Conservation (phyloP, 306 rosid genomes). For the Cucumis sativus region DNA sequence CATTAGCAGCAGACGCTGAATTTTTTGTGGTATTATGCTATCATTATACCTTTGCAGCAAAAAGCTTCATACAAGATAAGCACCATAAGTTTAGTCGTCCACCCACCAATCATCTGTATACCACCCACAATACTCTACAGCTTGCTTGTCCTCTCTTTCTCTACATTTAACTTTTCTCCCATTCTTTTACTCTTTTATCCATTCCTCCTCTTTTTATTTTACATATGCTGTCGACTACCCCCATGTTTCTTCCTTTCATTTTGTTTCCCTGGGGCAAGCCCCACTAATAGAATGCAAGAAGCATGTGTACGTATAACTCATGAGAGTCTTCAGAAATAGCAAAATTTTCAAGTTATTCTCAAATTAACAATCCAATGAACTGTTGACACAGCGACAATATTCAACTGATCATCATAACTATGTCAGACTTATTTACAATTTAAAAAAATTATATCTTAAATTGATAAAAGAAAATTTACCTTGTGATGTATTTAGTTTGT, state of each 20-base stretch:
- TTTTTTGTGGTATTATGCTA: neutral
- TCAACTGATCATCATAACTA: neutral
- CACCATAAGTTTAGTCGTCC: neutral
- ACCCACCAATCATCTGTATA: neutral
- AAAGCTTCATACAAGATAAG: neutral
- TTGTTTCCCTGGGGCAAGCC: neutral
- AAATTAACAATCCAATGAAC: neutral
- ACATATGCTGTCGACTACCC: neutral
- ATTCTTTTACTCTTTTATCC: neutral
- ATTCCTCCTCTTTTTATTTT: too few relatives aligned
- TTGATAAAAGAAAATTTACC: neutral
- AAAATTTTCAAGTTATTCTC: neutral
- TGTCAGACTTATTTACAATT: neutral
- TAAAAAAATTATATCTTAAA: neutral
- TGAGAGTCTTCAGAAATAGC: neutral
- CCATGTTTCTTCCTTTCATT: neutral
- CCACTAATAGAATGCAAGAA: neutral
- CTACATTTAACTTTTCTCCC: neutral
- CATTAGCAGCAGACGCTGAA: neutral
- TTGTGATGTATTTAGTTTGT: too few relatives aligned
- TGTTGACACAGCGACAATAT: neutral
- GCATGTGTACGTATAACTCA: neutral
- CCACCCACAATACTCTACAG: neutral
- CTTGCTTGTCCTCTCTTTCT: too few relatives aligned
- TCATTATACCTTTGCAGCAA: neutral